phyloP scores from a whole-genome alignment of 2,329 filamentous ascomycete genomes.

The Cercospora sp. region DNA sequence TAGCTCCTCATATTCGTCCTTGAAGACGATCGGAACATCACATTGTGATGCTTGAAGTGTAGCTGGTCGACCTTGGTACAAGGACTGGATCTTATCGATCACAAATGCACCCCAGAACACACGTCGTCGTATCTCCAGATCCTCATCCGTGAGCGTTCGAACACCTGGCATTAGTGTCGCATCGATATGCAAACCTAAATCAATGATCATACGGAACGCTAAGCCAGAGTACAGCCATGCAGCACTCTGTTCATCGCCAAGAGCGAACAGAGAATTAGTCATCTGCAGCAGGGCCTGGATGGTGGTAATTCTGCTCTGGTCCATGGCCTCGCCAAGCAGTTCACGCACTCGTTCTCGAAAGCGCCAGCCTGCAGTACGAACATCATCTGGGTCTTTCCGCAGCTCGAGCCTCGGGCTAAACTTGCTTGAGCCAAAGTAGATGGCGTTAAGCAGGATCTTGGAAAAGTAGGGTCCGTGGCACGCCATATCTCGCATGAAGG shows the following conservation, averaged over 20 bases:
- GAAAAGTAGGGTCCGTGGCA: conserved; percentile 58
- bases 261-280: conserved; percentile 53
- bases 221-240: conserved; percentile 61
- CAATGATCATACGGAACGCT: conserved; percentile 58
- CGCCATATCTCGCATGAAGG: conserved; percentile 42
- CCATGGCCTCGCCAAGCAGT: conserved; percentile 48
- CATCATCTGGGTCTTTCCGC: conserved; percentile 49
- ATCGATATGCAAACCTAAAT: conserved; percentile 56
- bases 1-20: conserved; percentile 55
- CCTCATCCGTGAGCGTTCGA: conserved; percentile 47
- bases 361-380: conserved; percentile 51
- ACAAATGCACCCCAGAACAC: conserved; percentile 51
- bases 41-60: conserved; percentile 51
- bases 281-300: conserved; percentile 57
- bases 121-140: conserved; percentile 48
- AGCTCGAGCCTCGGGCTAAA: conserved; percentile 51
- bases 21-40: conserved; percentile 50
- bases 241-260: conserved; percentile 53
- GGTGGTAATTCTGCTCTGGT: conserved; percentile 55
- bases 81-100: conserved; percentile 55
- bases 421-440: conserved; percentile 49
- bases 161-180: conserved; percentile 36
- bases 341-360: conserved; percentile 51
- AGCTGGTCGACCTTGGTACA: conserved; percentile 55
- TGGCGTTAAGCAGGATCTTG: conserved; percentile 57